Evolutionary conservation across 192 early-diverging fungal species (phyloP).

Genomic region (Radiomyces spectabilis): DNA sequence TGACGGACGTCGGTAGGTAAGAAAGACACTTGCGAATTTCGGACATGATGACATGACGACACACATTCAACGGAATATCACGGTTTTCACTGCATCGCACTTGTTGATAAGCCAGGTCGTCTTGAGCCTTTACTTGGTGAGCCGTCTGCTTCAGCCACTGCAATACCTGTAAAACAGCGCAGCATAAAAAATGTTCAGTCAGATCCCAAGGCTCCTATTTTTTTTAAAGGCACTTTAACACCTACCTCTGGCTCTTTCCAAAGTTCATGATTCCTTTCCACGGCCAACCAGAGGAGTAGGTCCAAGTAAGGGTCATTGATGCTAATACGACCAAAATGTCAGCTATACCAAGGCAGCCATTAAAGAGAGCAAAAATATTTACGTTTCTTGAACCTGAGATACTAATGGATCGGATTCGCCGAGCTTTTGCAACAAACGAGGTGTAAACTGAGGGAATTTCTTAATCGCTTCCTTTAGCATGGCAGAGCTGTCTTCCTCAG

Average conservation of each 20-base stretch:
- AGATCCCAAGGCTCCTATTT: too few relatives aligned
- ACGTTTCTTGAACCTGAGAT: slow-evolving; percentile 7
- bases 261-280: slow-evolving; percentile 62
- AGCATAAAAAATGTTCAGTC: too few relatives aligned
- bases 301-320: slow-evolving; percentile 40
- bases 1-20: slow-evolving; percentile 42
- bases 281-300: slow-evolving; percentile 63
- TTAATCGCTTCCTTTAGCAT: slow-evolving; percentile 64
- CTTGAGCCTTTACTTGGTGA: background rate
- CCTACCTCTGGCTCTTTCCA: slow-evolving; percentile 79
- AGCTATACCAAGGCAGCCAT: too few relatives aligned
- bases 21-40: slow-evolving; percentile 42
- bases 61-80: slow-evolving; percentile 15
- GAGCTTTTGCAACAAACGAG: slow-evolving; percentile 56
- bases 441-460: slow-evolving; percentile 62
- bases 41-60: slow-evolving; percentile 29
- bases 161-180: slow-evolving; percentile 27
- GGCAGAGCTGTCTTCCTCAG: slow-evolving; percentile 33
- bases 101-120: background rate
- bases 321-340: slow-evolving; percentile 1
- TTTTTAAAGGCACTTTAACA: too few relatives aligned
- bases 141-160: slow-evolving; percentile 27
- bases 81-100: background rate
- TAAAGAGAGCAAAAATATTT: slow-evolving; percentile 10
- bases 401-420: slow-evolving; percentile 50